phyloP scores from a whole-genome alignment of 768 basidiomycete species.

The Lentinula raphanica region DNA sequence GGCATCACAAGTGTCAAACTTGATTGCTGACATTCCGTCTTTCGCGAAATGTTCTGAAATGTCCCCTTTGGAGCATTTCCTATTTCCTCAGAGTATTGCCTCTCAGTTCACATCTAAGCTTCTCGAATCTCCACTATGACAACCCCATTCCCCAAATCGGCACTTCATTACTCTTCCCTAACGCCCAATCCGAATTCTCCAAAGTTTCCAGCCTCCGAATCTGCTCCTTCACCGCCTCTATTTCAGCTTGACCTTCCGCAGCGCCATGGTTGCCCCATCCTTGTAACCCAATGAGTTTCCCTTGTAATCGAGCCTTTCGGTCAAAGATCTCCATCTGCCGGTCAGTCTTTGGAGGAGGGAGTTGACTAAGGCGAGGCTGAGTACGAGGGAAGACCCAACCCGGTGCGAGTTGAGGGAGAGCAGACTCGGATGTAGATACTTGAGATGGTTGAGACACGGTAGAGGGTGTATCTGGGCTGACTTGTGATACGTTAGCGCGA shows the following conservation, averaged over 20 bases:
- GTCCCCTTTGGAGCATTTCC: background rate
- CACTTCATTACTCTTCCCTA: conserved; percentile 2
- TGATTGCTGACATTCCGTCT: background rate
- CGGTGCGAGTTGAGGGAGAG: conserved; percentile 3
- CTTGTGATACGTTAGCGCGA: too few species aligned
- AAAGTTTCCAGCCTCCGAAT: background rate
- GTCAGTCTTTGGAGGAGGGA: conserved; percentile 1
- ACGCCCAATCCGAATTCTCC: conserved; percentile 5
- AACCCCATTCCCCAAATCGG: background rate
- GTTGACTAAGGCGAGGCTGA: background rate
- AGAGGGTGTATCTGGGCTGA: background rate
- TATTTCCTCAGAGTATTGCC: background rate
- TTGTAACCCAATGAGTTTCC: background rate
- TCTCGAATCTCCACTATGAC: background rate
- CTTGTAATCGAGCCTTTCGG: conserved; percentile 1
- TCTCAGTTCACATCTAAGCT: background rate
- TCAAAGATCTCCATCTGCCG: conserved; percentile 4
- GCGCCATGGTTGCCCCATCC: background rate
- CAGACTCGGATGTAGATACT: background rate
- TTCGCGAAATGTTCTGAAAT: background rate
- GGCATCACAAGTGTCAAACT: background rate
- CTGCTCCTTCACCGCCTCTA: background rate
- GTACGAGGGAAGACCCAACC: conserved; percentile 4
- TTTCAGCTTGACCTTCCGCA: background rate
- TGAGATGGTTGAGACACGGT: background rate